phyloP scores from a whole-genome alignment of 441 rosid genomes.

The Hypseocharis bilobata region DNA sequence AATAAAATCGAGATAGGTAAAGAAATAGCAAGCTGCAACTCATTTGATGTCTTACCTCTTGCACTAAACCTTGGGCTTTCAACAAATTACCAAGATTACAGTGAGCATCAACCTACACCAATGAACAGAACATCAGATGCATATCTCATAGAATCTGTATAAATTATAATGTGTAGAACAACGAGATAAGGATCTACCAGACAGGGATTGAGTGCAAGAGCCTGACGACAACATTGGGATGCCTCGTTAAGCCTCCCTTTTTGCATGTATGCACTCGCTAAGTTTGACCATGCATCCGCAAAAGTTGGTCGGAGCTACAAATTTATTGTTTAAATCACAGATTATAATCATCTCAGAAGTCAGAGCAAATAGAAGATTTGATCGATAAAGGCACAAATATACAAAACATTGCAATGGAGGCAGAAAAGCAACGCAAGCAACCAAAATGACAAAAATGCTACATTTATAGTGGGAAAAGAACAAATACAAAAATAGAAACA shows the following conservation, averaged over 20 bases:
- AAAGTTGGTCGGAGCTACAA: constrained; percentile 86
- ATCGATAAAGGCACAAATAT: not conserved
- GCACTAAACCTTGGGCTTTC: constrained; percentile 91
- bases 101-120: constrained; percentile 86
- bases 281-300: constrained; percentile 99
- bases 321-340: constrained; percentile 10
- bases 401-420: not conserved
- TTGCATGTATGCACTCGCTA: constrained; percentile 94
- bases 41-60: constrained; percentile 66
- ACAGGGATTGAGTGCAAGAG: constrained; percentile 71
- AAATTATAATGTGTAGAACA: not conserved
- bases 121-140: constrained; percentile 11
- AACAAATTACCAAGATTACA: constrained; percentile 88
- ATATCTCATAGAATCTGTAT: too few relatives aligned
- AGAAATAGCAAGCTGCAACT: too few relatives aligned
- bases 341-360: not conserved
- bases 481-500: not conserved
- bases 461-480: too few relatives aligned
- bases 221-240: constrained; percentile 89
- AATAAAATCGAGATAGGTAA: not conserved
- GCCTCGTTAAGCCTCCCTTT: constrained; percentile 92
- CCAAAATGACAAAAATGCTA: not conserved
- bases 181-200: constrained; percentile 39
- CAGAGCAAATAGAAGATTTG: not conserved
- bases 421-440: not conserved